phyloP scores from a whole-genome alignment of 306 rosid genomes.

The Cucurbita moschata region DNA sequence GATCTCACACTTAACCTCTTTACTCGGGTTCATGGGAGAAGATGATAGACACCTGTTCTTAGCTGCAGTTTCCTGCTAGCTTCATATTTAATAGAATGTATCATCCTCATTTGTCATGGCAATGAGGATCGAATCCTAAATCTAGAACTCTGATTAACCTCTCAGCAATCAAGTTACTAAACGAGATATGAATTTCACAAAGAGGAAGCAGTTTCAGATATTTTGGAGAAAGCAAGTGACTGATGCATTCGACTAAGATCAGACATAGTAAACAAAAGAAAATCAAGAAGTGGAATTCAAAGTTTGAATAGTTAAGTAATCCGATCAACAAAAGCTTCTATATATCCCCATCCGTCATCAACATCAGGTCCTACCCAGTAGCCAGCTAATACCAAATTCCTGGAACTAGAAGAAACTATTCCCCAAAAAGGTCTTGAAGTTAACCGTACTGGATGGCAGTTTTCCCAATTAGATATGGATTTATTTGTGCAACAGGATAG shows the following conservation, averaged over 20 bases:
- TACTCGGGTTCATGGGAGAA: background rate
- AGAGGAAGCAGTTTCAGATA: background rate
- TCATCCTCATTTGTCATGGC: background rate
- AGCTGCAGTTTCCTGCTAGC: background rate
- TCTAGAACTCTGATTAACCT: background rate
- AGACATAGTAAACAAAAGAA: background rate
- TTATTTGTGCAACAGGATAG: slow-evolving; percentile 18
- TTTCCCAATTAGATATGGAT: slow-evolving; percentile 13
- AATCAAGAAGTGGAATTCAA: background rate
- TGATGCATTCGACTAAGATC: background rate
- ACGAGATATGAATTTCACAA: background rate
- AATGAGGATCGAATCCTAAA: background rate
- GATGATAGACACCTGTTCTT: background rate
- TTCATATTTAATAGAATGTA: background rate
- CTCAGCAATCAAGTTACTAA: background rate
- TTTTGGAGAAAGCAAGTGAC: background rate
- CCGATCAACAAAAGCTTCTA: slow-evolving; percentile 56
- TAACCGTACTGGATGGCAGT: slow-evolving; percentile 13
- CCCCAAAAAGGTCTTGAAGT: slow-evolving; percentile 18
- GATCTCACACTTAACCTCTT: background rate
- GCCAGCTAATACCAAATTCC: slow-evolving; percentile 35
- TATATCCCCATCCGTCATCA: slow-evolving; percentile 87
- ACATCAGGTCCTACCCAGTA: slow-evolving; percentile 91
- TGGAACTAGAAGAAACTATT: slow-evolving; percentile 15
- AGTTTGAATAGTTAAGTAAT: slow-evolving; percentile 24